Percentiles rank a stretch among this genome's conserved stretches.
These are phyloP conservation scores for Linnemannia hyalina DNA, from an alignment of 192 early-diverging fungal genomes.

Conservation along the genomic window DNA sequence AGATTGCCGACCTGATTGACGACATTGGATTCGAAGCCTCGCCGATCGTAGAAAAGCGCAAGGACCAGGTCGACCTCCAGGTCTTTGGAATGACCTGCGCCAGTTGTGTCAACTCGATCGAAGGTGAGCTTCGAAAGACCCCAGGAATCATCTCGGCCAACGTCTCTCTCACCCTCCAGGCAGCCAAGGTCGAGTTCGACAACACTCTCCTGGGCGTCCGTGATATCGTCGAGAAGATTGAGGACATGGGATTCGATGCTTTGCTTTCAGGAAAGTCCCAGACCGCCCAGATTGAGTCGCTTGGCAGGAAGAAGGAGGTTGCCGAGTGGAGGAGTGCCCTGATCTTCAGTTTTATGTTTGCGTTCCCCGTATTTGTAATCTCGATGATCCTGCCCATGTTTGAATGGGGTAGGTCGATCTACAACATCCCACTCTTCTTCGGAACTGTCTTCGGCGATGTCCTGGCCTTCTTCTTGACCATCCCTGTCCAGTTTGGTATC, in stretches of 20 bases:
- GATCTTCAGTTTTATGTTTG: conserved; percentile 74
- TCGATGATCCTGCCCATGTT: conserved; percentile 81
- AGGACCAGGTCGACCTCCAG: conserved; percentile 75
- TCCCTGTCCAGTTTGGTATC: conserved; percentile 94
- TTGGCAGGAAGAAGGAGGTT: conserved; percentile 90
- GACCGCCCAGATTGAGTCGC: conserved; percentile 89
- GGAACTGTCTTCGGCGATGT: conserved; percentile 80
- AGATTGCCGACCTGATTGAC: conserved; percentile 76
- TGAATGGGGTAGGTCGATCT: conserved; percentile 26
- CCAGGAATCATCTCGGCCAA: conserved; percentile 71
- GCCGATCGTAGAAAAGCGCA: conserved; percentile 61
- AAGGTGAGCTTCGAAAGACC: conserved; percentile 71
- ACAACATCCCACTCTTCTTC: conserved; percentile 61
- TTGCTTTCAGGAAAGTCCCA: conserved; percentile 71
- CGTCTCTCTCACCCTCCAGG: conserved; percentile 85
- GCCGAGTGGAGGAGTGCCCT: conserved; percentile 82
- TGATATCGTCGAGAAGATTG: conserved; percentile 84
- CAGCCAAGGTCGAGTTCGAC: conserved; percentile 80
- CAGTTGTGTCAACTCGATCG: conserved; percentile 83
- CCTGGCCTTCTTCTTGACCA: conserved; percentile 79
- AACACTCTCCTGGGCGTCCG: conserved; percentile 75
- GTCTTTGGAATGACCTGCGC: conserved; percentile 97
- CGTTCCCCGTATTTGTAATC: conserved; percentile 86
- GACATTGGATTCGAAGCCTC: conserved; percentile 82
- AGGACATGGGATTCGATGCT: conserved; percentile 85